phyloP scores from a whole-genome alignment of 2,329 filamentous ascomycete species.

The Colletotrichum eleusines region DNA sequence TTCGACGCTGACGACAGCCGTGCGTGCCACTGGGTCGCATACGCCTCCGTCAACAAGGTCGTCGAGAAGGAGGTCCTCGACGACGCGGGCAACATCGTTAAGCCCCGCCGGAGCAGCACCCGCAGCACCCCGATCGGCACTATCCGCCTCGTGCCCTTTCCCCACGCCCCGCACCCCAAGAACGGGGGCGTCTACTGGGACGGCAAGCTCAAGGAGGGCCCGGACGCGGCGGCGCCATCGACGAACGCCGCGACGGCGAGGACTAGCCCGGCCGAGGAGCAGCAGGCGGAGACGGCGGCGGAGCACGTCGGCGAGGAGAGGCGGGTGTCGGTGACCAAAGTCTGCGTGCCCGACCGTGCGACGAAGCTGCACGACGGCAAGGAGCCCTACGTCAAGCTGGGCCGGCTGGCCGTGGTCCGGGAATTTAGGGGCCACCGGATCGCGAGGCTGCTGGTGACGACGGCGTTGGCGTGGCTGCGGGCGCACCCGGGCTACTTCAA shows the following conservation, averaged over 20 bases:
- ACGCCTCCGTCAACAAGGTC: conserved; percentile 70
- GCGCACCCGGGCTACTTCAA: conserved; percentile 70
- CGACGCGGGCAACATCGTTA: conserved; percentile 55
- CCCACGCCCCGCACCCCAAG: conserved; percentile 74
- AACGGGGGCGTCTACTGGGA: conserved; percentile 62
- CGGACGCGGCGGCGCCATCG: conserved; percentile 29
- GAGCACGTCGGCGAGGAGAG: conserved; percentile 42
- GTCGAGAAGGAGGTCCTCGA: conserved; percentile 59
- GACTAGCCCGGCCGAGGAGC: conserved; percentile 11
- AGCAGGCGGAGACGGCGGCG: conserved; percentile 42
- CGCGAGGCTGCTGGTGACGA: conserved; percentile 74
- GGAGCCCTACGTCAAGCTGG: conserved; percentile 87
- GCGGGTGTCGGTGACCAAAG: conserved; percentile 3
- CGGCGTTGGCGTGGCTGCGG: conserved; percentile 75
- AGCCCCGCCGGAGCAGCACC: conserved; percentile 59
- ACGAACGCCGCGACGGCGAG: conserved; percentile 40
- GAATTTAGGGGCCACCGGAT: conserved; percentile 75
- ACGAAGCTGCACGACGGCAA: conserved; percentile 68
- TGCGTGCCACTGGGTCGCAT: conserved; percentile 90
- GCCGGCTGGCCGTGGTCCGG: conserved; percentile 77
- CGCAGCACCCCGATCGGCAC: conserved; percentile 74
- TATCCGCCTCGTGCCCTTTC: conserved; percentile 84
- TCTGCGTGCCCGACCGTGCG: conserved; percentile 52
- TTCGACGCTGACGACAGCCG: conserved; percentile 84
- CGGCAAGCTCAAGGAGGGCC: conserved; percentile 53